Evolutionary conservation across 257 asterid genomes (phyloP).

Genomic region (Verbascum thapsus): DNA sequence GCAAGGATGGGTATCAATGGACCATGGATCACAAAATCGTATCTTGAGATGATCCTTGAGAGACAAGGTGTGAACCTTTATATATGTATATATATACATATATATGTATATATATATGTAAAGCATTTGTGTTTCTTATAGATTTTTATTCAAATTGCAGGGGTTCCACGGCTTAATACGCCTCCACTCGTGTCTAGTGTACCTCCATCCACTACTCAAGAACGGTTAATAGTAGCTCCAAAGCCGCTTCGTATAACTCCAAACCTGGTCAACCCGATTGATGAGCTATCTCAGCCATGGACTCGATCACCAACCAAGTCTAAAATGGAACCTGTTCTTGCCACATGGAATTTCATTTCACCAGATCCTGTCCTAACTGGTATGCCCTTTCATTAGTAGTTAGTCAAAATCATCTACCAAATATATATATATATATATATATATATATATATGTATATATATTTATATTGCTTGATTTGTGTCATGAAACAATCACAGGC

Average conservation of each 20-base stretch:
- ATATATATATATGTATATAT: conserved; percentile 23
- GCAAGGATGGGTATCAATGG: conserved; percentile 85
- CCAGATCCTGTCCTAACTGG: conserved; percentile 53
- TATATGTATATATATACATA: neutral
- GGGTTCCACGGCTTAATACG: conserved; percentile 96
- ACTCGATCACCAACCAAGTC: conserved; percentile 98
- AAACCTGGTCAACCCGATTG: conserved; percentile 70
- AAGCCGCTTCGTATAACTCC: conserved; percentile 90
- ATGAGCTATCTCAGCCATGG: conserved; percentile 97
- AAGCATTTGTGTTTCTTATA: conserved; percentile 25
- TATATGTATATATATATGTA: neutral
- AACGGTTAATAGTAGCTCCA: conserved; percentile 65
- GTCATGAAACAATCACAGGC: conserved; percentile 74
- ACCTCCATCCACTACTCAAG: conserved; percentile 49
- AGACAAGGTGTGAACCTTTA: conserved; percentile 61
- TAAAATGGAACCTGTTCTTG: conserved; percentile 77
- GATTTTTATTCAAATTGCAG: conserved; percentile 47
- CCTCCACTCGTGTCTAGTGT: conserved; percentile 76
- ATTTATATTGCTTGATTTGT: conserved; percentile 35
- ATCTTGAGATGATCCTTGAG: conserved; percentile 97
- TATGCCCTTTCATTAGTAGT: conserved; percentile 40
- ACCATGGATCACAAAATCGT: conserved; percentile 97
- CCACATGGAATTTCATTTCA: conserved; percentile 81
- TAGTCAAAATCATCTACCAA: conserved; percentile 16
- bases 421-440: conserved; percentile 23